Conservation (phyloP, 202 grass and related monocot genomes). For the Carex arenaria region DNA sequence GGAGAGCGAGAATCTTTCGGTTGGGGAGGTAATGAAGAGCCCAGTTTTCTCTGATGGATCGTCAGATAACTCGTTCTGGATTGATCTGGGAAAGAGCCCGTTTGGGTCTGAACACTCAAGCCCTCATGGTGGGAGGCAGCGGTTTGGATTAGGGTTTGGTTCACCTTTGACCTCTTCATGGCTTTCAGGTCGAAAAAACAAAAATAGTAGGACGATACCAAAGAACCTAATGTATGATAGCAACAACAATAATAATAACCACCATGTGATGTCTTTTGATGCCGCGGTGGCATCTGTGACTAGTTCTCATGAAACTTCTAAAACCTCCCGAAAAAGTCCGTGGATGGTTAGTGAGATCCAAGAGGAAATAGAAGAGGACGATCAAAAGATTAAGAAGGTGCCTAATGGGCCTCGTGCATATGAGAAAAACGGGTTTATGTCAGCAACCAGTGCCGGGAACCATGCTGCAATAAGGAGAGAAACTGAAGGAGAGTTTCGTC, state of each 20-base stretch:
- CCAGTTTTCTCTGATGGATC: slow-evolving; percentile 90
- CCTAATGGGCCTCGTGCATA: background rate
- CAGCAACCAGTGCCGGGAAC: slow-evolving; percentile 36
- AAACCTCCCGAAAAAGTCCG: slow-evolving; percentile 42
- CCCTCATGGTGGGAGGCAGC: slow-evolving; percentile 49
- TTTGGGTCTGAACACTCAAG: slow-evolving; percentile 72
- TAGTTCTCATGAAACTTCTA: slow-evolving; percentile 46
- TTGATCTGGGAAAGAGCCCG: slow-evolving; percentile 95
- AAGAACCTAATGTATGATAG: slow-evolving; percentile 63
- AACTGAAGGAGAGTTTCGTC: slow-evolving; percentile 90
- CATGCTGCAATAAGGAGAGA: slow-evolving; percentile 81
- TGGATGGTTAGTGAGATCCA: slow-evolving; percentile 65
- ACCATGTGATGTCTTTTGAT: slow-evolving; percentile 87
- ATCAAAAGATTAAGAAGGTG: slow-evolving; percentile 18
- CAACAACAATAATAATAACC: slow-evolving; percentile 24
- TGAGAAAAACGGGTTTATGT: slow-evolving; percentile 56
- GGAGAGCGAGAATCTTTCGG: slow-evolving; percentile 84
- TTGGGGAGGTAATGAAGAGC: slow-evolving; percentile 96
- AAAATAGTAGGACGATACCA: slow-evolving; percentile 49
- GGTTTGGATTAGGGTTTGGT: slow-evolving; percentile 41
- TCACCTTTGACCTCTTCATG: slow-evolving; percentile 79
- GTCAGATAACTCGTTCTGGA: slow-evolving; percentile 86
- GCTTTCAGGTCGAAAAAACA: slow-evolving; percentile 77
- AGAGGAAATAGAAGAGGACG: slow-evolving; percentile 68
- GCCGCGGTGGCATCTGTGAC: slow-evolving; percentile 86